A percentile compares a stretch with the other conserved stretches of the same genome.
phyloP scores from a whole-genome alignment of 805 yeast species.

The Lachancea dasiensis region DNA sequence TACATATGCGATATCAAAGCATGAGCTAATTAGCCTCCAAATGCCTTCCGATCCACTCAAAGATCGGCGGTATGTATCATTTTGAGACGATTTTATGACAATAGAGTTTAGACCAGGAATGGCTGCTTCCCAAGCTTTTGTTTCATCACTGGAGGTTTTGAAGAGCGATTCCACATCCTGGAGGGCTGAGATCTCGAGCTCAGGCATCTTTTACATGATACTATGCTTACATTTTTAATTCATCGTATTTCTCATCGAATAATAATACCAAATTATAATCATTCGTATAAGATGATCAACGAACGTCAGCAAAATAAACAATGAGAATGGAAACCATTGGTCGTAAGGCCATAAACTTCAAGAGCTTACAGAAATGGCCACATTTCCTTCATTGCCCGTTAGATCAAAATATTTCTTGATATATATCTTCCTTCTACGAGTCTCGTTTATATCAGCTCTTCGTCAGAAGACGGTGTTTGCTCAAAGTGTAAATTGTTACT shows the following conservation, averaged over 20 bases:
- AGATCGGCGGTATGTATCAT: conserved; percentile 23
- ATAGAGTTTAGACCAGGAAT: conserved; percentile 15
- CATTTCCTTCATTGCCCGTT: too few relatives aligned
- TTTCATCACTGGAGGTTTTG: not conserved
- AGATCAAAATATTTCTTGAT: too few relatives aligned
- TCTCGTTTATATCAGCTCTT: conserved; percentile 12
- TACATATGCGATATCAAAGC: not conserved
- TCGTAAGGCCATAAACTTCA: too few relatives aligned
- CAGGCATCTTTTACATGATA: too few relatives aligned
- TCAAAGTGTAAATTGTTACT: conserved; percentile 19
- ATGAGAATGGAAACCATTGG: too few relatives aligned
- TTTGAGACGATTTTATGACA: conserved; percentile 23
- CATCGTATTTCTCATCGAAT: too few relatives aligned
- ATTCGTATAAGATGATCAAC: too few relatives aligned
- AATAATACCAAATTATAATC: too few relatives aligned
- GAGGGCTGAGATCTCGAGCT: not conserved
- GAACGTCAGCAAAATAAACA: too few relatives aligned
- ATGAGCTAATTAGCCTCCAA: conserved; percentile 24
- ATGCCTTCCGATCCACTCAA: conserved; percentile 22
- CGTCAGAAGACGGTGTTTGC: conserved; percentile 18
- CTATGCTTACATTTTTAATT: too few relatives aligned
- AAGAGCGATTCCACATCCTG: not conserved
- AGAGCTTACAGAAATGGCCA: too few relatives aligned
- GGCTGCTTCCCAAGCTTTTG: not conserved
- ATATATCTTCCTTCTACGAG: too few relatives aligned